Evolutionary conservation across 208 protist species (phyloP), one percentile per base, ranked within the genome.

Genomic region (Polymyxa betae): DNA sequence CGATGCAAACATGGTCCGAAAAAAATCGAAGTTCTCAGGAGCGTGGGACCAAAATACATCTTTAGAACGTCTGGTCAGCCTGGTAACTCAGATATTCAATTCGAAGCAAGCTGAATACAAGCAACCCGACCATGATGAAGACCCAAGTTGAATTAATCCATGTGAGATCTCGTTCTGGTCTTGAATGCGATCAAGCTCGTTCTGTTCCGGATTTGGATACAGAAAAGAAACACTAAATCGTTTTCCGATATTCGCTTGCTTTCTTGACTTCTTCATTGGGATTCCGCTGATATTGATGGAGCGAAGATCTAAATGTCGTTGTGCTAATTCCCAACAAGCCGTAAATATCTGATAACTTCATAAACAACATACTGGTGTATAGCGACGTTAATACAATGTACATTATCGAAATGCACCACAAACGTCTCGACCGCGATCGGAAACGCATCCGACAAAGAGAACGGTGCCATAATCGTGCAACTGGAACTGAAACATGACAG

Each of bases 221-320:
- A 82, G 5, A 43, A 82, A 82, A 20, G 72, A 35, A 5, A 82
- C 72, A 35, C 12, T 45, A 43, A 82, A 82, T 35, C 40, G 5
- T 12, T 82, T 35, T 35, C 72, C 72, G 35, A 82, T 35, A 43
- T 82, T 82, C 72, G 72, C n/a, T 82, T 35, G 35, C 35, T 82
- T 82, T 20, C 72, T 5, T 5, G 72, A 40, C 35, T 82, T 82
- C 72, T 82, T 82, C 72, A 82, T 82, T 20, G 72, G 72, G 5
- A 82, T 82, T n/a, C 72, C 72, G n/a, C 72, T 82, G n/a, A 82
- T n/a, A 43, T 82, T 82, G 35, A 82, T 43, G 5, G 72, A 82
- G 5, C 72, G 5, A 12, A 82, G 72, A n/a, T 82, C n/a, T 43
- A 82, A 43, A 43, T 82, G 72, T 16, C 72, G 72, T 43, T 82